phyloP scores from a whole-genome alignment of 148 eudicot species.

The Vaccinium vitisidaea region DNA sequence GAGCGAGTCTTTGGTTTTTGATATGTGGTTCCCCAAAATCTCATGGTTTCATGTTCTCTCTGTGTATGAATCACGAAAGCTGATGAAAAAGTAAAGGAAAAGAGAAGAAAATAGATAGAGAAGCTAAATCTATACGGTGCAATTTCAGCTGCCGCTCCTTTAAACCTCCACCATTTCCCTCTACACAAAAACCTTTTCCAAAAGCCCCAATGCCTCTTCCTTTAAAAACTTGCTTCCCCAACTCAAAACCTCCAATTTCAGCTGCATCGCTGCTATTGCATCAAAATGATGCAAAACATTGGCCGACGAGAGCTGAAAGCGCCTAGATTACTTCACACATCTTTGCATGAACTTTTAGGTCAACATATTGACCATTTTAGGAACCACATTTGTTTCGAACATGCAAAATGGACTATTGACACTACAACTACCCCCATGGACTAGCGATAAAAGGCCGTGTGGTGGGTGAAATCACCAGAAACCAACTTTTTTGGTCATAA shows the following conservation, averaged over 20 bases:
- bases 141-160: slow-evolving; percentile 22
- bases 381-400: slow-evolving; percentile 34
- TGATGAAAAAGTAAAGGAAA: too few species aligned
- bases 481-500: neutral
- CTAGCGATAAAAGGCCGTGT: slow-evolving; percentile 17
- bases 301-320: slow-evolving; percentile 36
- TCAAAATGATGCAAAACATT: slow-evolving; percentile 28
- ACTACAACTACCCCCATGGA: slow-evolving; percentile 37
- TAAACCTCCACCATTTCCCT: slow-evolving; percentile 35
- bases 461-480: slow-evolving; percentile 17
- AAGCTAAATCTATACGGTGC: neutral
- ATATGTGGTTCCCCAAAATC: neutral
- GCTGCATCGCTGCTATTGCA: slow-evolving; percentile 17
- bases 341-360: slow-evolving; percentile 24
- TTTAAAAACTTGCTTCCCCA: slow-evolving; percentile 39
- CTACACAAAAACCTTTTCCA: slow-evolving; percentile 27
- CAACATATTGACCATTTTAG: slow-evolving; percentile 31
- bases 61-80: neutral
- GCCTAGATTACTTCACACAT: slow-evolving; percentile 39
- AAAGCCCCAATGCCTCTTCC: slow-evolving; percentile 26
- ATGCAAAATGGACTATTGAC: slow-evolving; percentile 32
- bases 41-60: neutral
- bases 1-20: neutral
- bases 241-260: slow-evolving; percentile 27
- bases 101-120: neutral